phyloP scores from a whole-genome alignment of 768 basidiomycete genomes.

The Tephrocybe rancida region DNA sequence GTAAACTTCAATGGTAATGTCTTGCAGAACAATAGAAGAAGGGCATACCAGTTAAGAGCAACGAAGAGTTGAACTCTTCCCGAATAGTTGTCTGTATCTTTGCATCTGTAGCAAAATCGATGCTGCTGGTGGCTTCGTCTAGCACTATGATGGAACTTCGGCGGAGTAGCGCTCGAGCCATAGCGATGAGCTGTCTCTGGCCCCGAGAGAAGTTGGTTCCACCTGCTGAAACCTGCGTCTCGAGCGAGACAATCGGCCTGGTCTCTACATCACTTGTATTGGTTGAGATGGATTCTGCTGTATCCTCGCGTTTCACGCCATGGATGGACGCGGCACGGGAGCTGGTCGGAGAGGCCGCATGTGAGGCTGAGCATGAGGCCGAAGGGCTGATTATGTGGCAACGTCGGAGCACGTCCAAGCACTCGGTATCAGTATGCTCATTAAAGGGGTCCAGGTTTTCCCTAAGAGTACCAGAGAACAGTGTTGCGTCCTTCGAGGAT shows the following conservation, averaged over 20 bases:
- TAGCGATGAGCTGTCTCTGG: conserved; percentile 84
- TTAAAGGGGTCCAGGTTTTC: conserved; percentile 79
- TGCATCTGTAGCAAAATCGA: conserved; percentile 85
- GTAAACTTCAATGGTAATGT: neutral
- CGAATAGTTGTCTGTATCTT: conserved; percentile 90
- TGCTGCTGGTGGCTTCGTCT: conserved; percentile 86
- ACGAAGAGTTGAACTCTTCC: conserved; percentile 77
- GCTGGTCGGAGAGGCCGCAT: conserved; percentile 44
- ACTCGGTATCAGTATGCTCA: conserved; percentile 82
- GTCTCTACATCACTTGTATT: conserved; percentile 56
- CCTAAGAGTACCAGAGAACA: conserved; percentile 80
- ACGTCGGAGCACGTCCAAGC: conserved; percentile 77
- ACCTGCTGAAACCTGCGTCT: conserved; percentile 82
- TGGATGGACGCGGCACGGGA: conserved; percentile 46
- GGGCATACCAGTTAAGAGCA: conserved; percentile 69
- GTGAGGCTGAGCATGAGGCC: conserved; percentile 50
- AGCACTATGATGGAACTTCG: conserved; percentile 75
- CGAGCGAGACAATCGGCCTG: conserved; percentile 62
- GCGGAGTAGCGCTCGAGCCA: conserved; percentile 80
- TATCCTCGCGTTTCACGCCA: conserved; percentile 38
- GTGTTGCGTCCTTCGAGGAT: conserved; percentile 56
- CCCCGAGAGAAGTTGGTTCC: conserved; percentile 94
- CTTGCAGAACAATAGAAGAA: neutral
- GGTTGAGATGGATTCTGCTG: conserved; percentile 41
- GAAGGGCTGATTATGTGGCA: conserved; percentile 72